These are phyloP conservation scores for Penicillium lividum DNA, from an alignment of 495 filamentous ascomycete genomes.

Conservation along the genomic window DNA sequence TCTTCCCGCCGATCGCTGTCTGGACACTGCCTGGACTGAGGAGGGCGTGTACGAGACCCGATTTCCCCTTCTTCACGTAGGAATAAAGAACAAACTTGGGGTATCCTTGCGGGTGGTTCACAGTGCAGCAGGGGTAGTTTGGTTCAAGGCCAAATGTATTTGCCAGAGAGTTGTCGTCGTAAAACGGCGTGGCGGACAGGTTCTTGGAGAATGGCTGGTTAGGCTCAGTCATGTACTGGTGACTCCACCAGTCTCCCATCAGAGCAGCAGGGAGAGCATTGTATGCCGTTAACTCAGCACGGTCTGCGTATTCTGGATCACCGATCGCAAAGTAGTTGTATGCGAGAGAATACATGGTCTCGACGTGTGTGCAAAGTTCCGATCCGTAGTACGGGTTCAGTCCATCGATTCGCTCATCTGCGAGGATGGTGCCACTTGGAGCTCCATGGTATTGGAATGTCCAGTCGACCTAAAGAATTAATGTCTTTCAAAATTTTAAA, in stretches of 20 bases:
- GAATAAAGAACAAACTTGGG: slow-evolving; percentile 54
- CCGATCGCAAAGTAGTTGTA: slow-evolving; percentile 45
- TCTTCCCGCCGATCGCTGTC: slow-evolving; percentile 12
- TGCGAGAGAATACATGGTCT: slow-evolving; percentile 45
- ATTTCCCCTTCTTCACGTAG: slow-evolving; percentile 12
- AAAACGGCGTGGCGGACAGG: slow-evolving; percentile 51
- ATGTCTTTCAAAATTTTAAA: slow-evolving; percentile 26
- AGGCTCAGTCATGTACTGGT: slow-evolving; percentile 58
- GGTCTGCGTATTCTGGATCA: slow-evolving; percentile 56
- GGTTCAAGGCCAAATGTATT: slow-evolving; percentile 34
- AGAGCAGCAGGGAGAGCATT: slow-evolving; percentile 59
- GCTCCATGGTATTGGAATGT: slow-evolving; percentile 50
- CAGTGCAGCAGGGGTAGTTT: slow-evolving; percentile 60
- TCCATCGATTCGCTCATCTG: slow-evolving; percentile 38
- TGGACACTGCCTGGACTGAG: slow-evolving; percentile 21
- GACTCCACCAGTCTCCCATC: slow-evolving; percentile 61
- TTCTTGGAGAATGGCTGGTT: slow-evolving; percentile 55
- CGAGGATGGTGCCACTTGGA: slow-evolving; percentile 40
- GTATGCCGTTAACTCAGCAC: slow-evolving; percentile 58
- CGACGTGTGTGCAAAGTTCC: slow-evolving; percentile 45
- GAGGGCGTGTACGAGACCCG: slow-evolving; percentile 23
- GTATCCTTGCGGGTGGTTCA: slow-evolving; percentile 62
- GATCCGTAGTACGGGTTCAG: slow-evolving; percentile 36
- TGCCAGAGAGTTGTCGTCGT: slow-evolving; percentile 38
- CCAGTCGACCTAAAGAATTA: slow-evolving; percentile 41